A percentile compares a stretch with the other conserved stretches of the same genome.
Conservation (phyloP, 2,329 filamentous ascomycete genomes). For the Colletotrichum siamense region DNA sequence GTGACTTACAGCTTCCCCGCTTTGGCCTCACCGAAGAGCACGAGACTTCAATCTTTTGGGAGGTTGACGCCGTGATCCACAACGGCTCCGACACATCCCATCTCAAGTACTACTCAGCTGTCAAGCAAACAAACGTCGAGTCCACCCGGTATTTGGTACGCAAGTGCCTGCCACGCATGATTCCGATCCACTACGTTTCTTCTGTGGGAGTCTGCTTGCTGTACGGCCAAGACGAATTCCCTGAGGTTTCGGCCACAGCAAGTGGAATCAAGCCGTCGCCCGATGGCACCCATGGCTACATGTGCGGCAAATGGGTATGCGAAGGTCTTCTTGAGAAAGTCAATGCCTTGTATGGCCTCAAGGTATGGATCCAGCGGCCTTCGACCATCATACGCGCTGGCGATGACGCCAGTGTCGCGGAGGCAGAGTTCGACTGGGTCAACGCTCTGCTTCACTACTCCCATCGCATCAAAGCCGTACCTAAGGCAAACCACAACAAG, state of each 20-base stretch:
- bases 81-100: conserved; percentile 24
- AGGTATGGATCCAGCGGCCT: background rate
- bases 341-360: background rate
- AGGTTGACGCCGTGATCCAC: conserved; percentile 56
- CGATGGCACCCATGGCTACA: background rate
- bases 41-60: background rate
- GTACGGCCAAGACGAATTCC: background rate
- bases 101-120: conserved; percentile 33
- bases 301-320: background rate
- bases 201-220: conserved; percentile 27
- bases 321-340: background rate
- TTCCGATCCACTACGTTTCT: conserved; percentile 45
- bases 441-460: background rate
- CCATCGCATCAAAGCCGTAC: background rate
- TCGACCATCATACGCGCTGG: background rate
- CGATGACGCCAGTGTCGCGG: background rate
- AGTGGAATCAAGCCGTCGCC: background rate
- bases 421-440: background rate
- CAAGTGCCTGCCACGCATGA: conserved; percentile 21
- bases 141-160: conserved; percentile 33
- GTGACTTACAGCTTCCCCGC: conserved; percentile 37
- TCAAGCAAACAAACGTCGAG: conserved; percentile 32
- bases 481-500: background rate
- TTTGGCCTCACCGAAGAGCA: conserved; percentile 41
- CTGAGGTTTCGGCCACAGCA: conserved; percentile 12